phyloP scores from a whole-genome alignment of 768 basidiomycete species.

The Mycena sanguinolenta region DNA sequence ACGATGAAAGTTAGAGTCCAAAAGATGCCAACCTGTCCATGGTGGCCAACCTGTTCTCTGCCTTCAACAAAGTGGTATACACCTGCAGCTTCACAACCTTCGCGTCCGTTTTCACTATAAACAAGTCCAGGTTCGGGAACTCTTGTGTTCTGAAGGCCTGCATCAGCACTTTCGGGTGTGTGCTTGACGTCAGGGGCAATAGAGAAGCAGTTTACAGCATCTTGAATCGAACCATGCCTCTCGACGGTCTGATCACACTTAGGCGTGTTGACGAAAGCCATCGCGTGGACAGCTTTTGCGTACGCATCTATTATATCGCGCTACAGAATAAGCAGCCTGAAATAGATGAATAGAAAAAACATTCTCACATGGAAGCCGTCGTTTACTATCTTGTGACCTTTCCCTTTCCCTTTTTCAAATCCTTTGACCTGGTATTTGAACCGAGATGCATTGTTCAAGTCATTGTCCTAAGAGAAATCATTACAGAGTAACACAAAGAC shows the following conservation, averaged over 20 bases:
- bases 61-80: conserved; percentile 1
- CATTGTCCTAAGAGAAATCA: conserved; percentile 1
- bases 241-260: too few species aligned
- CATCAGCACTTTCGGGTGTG: neutral
- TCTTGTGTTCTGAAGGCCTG: neutral
- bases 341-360: conserved; percentile 2
- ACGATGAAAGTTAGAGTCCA: too few species aligned
- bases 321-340: conserved; percentile 3
- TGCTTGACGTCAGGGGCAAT: neutral
- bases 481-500: neutral
- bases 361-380: neutral
- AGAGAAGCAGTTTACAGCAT: neutral
- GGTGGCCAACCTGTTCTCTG: conserved; percentile 3
- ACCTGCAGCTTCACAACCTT: neutral
- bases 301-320: neutral
- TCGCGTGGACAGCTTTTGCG: conserved; percentile 4
- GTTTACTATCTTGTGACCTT: conserved; percentile 4
- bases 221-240: conserved; percentile 3
- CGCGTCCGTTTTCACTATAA: neutral
- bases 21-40: conserved; percentile 6
- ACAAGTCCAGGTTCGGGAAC: neutral
- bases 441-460: neutral
- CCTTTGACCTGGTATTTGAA: neutral
- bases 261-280: conserved; percentile 3
- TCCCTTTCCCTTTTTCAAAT: neutral